Evolutionary conservation across 2,329 filamentous ascomycete species (phyloP).

Genomic region (Paracorniculantispora psalliotae): DNA sequence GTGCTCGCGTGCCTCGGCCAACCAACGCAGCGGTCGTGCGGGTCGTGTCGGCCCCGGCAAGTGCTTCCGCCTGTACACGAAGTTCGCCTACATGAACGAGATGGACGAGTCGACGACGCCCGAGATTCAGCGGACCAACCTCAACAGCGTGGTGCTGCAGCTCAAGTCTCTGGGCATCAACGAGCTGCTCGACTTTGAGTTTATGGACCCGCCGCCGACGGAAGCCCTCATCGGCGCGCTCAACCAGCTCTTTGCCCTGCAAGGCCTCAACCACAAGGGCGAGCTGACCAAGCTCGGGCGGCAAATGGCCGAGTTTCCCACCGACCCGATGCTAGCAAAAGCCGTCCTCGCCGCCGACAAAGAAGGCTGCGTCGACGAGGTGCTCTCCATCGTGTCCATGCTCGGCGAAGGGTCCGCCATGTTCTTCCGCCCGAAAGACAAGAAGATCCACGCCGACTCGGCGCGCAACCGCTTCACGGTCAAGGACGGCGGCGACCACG

Average conservation of each 20-base stretch:
- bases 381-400: conserved; percentile 92
- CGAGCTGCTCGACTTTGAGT: conserved; percentile 89
- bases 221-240: conserved; percentile 85
- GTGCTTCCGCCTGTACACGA: conserved; percentile 90
- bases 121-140: conserved; percentile 86
- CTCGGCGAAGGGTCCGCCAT: conserved; percentile 81
- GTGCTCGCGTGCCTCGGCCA: conserved; percentile 85
- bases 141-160: conserved; percentile 77
- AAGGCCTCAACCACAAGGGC: conserved; percentile 82
- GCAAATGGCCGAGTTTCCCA: conserved; percentile 93
- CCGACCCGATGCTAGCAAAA: conserved; percentile 86
- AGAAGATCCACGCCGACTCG: conserved; percentile 92
- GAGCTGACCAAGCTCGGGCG: conserved; percentile 86
- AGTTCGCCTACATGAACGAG: conserved; percentile 91
- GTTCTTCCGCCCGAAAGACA: conserved; percentile 94
- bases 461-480: conserved; percentile 84
- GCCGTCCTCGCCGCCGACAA: conserved; percentile 83
- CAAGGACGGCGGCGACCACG: conserved; percentile 85
- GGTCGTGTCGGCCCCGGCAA: conserved; percentile 90
- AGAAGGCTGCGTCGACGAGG: conserved; percentile 88
- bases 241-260: conserved; percentile 86
- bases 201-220: conserved; percentile 87
- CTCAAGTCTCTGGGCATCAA: conserved; percentile 90
- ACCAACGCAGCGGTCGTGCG: conserved; percentile 87
- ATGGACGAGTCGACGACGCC: conserved; percentile 88